Base-by-base conservation (phyloP, 768 basidiomycete genomes). In the Agrocybe pediades region DNA sequence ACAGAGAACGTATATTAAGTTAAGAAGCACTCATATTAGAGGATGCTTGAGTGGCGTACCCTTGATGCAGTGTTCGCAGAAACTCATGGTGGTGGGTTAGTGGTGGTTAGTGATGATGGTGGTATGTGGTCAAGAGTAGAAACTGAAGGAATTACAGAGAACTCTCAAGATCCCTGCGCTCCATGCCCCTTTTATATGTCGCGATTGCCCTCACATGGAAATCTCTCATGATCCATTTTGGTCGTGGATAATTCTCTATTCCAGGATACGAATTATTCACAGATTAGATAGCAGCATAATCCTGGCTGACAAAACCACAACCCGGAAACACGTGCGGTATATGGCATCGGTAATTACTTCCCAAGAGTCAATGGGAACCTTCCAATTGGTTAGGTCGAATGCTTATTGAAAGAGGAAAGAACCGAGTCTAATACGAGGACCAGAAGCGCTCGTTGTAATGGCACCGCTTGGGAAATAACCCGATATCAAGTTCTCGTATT, bases 41-140 rank as follows among this genome's bases (percentile, higher is more conserved):
- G 24, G 29, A 21, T 15, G 2, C n/a, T 21, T 6, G 19, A 23
- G 16, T 11, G n/a, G 9, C 68, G 36, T 49, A 82, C 85, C 84
- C 65, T 73, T 73, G 50, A 85, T 54, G 53, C 85, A 87, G 60
- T 86, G 65, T 53, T 74, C 69, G 68, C 84, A 72, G 46, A 72
- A 58, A 51, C 71, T 72, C 71, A 71, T 72, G 11, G 23, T 41
- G 29, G 21, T 42, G n/a, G 19, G 7, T 40, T 15, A n/a, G 41
- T 43, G 9, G 26, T 9, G 17, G 21, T 41, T 21, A 40, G 30
- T 54, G 53, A 40, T 51, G 29, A 46, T 51, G 44, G 43, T 48
- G 45, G 46, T 39, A 27, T 13, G 17, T n/a, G 26, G 17, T 29
- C 24, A 46, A 46, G 3, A 29, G 3, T n/a, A 42, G 49, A 39